Base-by-base conservation (phyloP, 768 basidiomycete species). In the Rhizopogon roseolus region DNA sequence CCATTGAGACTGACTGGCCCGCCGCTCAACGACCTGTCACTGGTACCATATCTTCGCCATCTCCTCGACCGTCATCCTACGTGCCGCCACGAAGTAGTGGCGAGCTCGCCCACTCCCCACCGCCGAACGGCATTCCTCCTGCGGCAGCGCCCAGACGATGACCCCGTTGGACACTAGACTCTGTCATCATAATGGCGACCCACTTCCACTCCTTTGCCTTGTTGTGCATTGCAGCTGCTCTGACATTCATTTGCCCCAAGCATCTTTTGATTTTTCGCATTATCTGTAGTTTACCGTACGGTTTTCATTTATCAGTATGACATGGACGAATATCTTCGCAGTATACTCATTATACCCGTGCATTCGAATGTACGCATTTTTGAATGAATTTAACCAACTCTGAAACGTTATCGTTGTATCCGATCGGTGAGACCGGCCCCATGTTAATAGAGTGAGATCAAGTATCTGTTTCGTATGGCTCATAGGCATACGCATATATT, bases 241-340 rank as follows among this genome's bases (percentile, higher is more conserved):
- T 42, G 54, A 61, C 64, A 57, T 56, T 65, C 63, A 46, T 68
- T 65, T 60, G 19, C 56, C 49, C 60, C 57, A 60, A 57, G 59
- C 65, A 69, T 67, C 57, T 60, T 63, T 57, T 56, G 64, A 66
- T 65, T 63, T 68, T 69, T 76, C 71, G 67, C 75, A 79, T 73
- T 72, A 78, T 78, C 71, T 84, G 82, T 84, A 83, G 71, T 82
- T 77, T 80, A 83, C 72, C 72, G 76, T 74, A 69, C 62, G 59
- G 55, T 62, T 58, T 22, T 64, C 67, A 69, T 68, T 75, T 73
- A 76, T 70, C 66, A 67, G 73, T 79, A 78, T 76, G 76, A 70
- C 74, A 82, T 67, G 82, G 82, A 84, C 80, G 76, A 81, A 69
- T 71, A 71, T 71, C 69, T 77, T 78, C 76, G 75, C 77, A 76